phyloP scores from a whole-genome alignment of 2,329 filamentous ascomycete genomes.

The Cadophora sp. region DNA sequence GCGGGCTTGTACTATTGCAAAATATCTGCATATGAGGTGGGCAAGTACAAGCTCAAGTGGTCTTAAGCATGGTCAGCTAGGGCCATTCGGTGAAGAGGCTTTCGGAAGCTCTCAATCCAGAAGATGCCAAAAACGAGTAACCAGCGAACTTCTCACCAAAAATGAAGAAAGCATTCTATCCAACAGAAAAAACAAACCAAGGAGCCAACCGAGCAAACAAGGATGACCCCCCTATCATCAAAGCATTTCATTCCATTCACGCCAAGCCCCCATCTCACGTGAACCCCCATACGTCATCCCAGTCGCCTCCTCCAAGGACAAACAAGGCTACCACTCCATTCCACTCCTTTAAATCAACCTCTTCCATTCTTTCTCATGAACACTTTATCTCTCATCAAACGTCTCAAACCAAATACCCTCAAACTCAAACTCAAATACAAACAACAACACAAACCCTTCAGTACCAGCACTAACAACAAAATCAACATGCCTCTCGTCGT shows the following conservation, averaged over 20 bases:
- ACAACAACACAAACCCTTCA: conserved; percentile 30
- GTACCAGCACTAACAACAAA: conserved; percentile 27
- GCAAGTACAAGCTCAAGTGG: too few species aligned
- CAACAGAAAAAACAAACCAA: background rate
- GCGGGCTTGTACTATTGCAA: too few species aligned
- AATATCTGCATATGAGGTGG: too few species aligned
- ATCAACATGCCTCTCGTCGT: conserved; percentile 69
- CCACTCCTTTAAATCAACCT: background rate
- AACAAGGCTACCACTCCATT: conserved; percentile 15
- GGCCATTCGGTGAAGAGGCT: too few species aligned
- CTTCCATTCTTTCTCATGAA: background rate
- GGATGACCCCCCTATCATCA: background rate
- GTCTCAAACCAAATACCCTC: background rate
- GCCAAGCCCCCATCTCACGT: conserved; percentile 11
- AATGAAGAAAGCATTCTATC: background rate
- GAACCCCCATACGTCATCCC: conserved; percentile 6
- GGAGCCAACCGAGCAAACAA: background rate
- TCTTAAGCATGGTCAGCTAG: too few species aligned
- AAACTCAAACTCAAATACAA: conserved; percentile 8
- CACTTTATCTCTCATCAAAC: background rate
- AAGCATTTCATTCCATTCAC: background rate
- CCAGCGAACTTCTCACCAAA: background rate
- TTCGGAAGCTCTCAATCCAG: too few species aligned
- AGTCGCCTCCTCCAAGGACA: background rate
- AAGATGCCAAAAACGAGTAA: too few species aligned